phyloP scores from a whole-genome alignment of 139 green algal species.

The Chlamydomonas sp. region DNA sequence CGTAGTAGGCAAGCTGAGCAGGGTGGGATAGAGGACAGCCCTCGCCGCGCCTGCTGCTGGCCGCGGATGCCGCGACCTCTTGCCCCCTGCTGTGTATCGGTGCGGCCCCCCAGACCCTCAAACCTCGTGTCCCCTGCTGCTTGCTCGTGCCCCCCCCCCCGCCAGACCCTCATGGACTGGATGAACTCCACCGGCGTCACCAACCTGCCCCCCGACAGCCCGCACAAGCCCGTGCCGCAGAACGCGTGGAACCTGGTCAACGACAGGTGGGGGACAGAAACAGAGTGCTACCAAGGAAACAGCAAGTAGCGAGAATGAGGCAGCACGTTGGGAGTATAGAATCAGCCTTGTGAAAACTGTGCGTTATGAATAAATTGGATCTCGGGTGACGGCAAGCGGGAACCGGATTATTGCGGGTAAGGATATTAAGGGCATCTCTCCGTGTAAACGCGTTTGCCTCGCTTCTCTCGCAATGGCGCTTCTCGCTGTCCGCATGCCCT shows the following conservation, averaged over 20 bases:
- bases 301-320: background rate
- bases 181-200: background rate
- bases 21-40: background rate
- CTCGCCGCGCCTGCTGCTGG: background rate
- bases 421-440: background rate
- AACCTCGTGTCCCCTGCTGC: background rate
- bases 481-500: no score
- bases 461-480: no score
- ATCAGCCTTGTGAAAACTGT: background rate
- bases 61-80: background rate
- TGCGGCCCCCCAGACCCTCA: background rate
- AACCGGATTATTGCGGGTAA: background rate
- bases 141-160: background rate
- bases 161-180: slow-evolving; percentile 19
- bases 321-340: background rate
- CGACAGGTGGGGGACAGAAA: slow-evolving; percentile 46
- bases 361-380: background rate
- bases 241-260: slow-evolving; percentile 63
- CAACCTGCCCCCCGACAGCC: background rate
- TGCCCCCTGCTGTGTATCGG: background rate
- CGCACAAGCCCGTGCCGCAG: slow-evolving; percentile 43
- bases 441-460: background rate
- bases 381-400: background rate
- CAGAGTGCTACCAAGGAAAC: background rate
- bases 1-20: no score